A percentile compares a stretch with the other conserved stretches of the same genome.
phyloP scores from a whole-genome alignment of 768 basidiomycete genomes.

The Tricholoma flavovirens region DNA sequence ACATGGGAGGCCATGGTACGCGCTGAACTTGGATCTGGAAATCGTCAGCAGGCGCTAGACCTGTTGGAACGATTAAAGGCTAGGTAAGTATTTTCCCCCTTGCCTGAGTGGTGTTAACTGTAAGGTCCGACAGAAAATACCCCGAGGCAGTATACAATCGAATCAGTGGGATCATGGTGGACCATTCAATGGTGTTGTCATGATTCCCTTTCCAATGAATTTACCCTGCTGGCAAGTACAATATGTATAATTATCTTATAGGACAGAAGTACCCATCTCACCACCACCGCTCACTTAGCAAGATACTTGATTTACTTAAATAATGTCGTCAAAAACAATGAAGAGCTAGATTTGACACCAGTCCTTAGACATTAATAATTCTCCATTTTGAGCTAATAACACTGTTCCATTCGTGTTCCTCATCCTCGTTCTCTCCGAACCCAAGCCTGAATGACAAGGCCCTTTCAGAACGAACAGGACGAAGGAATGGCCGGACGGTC shows the following conservation, averaged over 20 bases:
- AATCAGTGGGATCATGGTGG: conserved; percentile 76
- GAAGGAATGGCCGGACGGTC: conserved; percentile 13
- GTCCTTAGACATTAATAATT: conserved; percentile 8
- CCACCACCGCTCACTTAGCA: neutral
- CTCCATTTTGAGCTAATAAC: conserved; percentile 17
- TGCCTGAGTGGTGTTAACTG: too few species aligned
- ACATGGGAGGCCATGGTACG: conserved; percentile 97
- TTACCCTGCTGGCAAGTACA: neutral
- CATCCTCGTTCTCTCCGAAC: conserved; percentile 17
- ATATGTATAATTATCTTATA: neutral
- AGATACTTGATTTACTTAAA: neutral
- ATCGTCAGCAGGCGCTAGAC: conserved; percentile 60
- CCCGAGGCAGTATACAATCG: conserved; percentile 75
- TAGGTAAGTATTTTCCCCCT: conserved; percentile 41
- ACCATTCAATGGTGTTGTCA: conserved; percentile 49
- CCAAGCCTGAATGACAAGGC: conserved; percentile 18
- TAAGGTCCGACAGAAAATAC: conserved; percentile 45
- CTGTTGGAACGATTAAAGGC: conserved; percentile 69
- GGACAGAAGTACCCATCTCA: neutral
- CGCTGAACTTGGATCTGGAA: conserved; percentile 77
- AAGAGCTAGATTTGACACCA: neutral
- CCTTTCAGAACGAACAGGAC: conserved; percentile 10
- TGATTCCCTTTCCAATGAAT: conserved; percentile 8
- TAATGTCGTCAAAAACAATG: neutral
- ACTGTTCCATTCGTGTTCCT: conserved; percentile 18